phyloP scores from a whole-genome alignment of 192 early-diverging fungal genomes.

The Endogone sp. region DNA sequence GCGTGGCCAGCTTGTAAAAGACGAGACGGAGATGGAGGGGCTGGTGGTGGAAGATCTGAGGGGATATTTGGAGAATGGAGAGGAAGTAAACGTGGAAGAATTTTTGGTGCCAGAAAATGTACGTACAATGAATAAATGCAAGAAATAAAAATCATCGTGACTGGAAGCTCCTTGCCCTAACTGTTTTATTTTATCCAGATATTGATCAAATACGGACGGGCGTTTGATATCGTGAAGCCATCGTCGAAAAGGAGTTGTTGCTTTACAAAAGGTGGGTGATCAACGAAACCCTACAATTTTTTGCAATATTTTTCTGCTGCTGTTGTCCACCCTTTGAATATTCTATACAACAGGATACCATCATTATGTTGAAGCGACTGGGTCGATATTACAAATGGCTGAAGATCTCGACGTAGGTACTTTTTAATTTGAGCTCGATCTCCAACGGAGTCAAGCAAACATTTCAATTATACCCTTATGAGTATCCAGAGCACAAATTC shows the following conservation, averaged over 20 bases:
- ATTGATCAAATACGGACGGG: slow-evolving; percentile 42
- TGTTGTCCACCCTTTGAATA: no score
- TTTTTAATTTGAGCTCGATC: no score
- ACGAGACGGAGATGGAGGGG: slow-evolving; percentile 19
- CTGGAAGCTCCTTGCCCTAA: no score
- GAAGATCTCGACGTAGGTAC: slow-evolving; percentile 41
- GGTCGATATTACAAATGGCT: slow-evolving; percentile 51
- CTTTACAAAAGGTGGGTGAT: slow-evolving; percentile 65
- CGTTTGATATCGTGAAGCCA: slow-evolving; percentile 68
- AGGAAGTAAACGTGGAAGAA: slow-evolving; percentile 13
- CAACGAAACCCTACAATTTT: no score
- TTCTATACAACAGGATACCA: slow-evolving; percentile 64
- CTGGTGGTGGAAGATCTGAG: slow-evolving; percentile 1
- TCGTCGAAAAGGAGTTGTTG: slow-evolving; percentile 63
- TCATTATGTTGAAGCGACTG: slow-evolving; percentile 59
- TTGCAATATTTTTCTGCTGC: no score
- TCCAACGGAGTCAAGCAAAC: no score
- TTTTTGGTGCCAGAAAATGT: slow-evolving; percentile 48
- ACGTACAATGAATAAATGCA: no score
- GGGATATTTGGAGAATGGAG: slow-evolving; percentile 11
- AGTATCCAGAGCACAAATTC: not conserved
- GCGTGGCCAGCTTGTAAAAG: slow-evolving; percentile 6
- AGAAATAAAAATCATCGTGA: no score
- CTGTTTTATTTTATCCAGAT: slow-evolving; percentile 20
- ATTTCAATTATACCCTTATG: no score